phyloP scores from a whole-genome alignment of 768 basidiomycete species.

The Macrolepiota fuliginosa region DNA sequence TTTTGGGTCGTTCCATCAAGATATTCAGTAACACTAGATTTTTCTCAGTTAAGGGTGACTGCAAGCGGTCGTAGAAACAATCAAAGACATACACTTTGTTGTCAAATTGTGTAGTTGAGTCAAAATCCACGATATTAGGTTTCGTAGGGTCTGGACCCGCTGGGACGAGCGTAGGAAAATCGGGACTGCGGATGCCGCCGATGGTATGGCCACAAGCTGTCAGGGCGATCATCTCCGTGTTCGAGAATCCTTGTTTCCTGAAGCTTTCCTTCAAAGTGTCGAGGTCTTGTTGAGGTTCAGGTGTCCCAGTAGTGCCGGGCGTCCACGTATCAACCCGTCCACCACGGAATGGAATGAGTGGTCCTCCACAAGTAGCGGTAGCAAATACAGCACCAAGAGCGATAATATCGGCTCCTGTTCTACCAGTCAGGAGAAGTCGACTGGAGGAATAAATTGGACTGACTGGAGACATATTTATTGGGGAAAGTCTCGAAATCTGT shows the following conservation, averaged over 20 bases:
- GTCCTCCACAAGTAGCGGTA: slow-evolving; percentile 43
- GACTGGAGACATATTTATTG: slow-evolving; percentile 43
- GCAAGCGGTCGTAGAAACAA: not conserved
- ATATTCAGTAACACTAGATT: slow-evolving; percentile 31
- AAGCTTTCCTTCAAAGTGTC: slow-evolving; percentile 38
- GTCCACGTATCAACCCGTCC: slow-evolving; percentile 39
- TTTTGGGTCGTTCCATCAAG: slow-evolving; percentile 33
- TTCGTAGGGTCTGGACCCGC: slow-evolving; percentile 21
- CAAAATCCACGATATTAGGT: slow-evolving; percentile 35
- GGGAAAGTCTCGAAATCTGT: slow-evolving; percentile 40
- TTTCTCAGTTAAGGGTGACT: not conserved
- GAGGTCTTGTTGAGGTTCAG: slow-evolving; percentile 40
- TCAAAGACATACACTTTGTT: slow-evolving; percentile 31
- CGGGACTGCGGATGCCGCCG: slow-evolving; percentile 44
- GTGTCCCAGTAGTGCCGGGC: slow-evolving; percentile 38
- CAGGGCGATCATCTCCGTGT: slow-evolving; percentile 48
- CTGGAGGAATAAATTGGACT: slow-evolving; percentile 15
- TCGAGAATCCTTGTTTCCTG: slow-evolving; percentile 39
- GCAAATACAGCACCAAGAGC: slow-evolving; percentile 36
- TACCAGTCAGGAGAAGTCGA: not conserved
- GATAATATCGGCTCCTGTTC: slow-evolving; percentile 42
- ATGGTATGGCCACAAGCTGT: slow-evolving; percentile 52
- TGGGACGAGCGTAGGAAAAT: slow-evolving; percentile 43
- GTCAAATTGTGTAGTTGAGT: slow-evolving; percentile 40
- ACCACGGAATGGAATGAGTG: slow-evolving; percentile 37